Percentiles rank a stretch among this genome's conserved stretches.
These are phyloP conservation scores for Chaetomium sp. DNA, from an alignment of 2,329 filamentous ascomycete genomes.

Conservation along the genomic window DNA sequence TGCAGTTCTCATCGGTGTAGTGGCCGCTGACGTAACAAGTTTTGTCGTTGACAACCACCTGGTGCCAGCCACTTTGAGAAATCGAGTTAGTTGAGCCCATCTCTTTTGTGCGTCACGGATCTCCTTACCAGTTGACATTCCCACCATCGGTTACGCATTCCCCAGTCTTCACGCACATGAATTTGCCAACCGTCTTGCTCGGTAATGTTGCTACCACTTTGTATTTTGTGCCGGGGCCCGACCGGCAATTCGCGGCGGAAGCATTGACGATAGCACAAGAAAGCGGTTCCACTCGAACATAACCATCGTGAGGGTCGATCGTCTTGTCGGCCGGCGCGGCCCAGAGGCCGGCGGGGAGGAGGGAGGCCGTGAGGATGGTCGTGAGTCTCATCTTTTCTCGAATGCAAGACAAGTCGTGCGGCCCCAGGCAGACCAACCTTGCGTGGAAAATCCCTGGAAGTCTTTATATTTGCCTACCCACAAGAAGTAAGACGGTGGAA, in stretches of 20 bases:
- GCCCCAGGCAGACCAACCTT: neutral
- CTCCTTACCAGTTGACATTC: neutral
- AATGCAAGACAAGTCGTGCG: neutral
- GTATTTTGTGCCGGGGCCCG: neutral
- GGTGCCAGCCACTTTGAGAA: neutral
- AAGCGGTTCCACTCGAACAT: neutral
- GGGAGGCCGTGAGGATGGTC: neutral
- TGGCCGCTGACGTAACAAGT: conserved; percentile 1
- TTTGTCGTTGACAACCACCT: neutral
- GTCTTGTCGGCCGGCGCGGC: neutral
- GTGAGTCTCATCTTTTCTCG: neutral
- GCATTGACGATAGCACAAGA: neutral
- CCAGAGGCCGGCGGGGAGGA: neutral
- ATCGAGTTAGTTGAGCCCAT: neutral
- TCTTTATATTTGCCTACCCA: neutral
- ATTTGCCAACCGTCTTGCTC: neutral
- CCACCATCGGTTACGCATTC: neutral
- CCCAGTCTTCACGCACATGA: neutral
- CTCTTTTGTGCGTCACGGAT: neutral
- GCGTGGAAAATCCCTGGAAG: neutral
- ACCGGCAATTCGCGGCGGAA: neutral
- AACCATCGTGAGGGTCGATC: neutral
- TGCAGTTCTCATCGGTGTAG: conserved; percentile 1
- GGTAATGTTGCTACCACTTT: neutral
- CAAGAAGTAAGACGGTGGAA: neutral